phyloP scores from a whole-genome alignment of 2,329 filamentous ascomycete genomes.

The Xylariales sp. region DNA sequence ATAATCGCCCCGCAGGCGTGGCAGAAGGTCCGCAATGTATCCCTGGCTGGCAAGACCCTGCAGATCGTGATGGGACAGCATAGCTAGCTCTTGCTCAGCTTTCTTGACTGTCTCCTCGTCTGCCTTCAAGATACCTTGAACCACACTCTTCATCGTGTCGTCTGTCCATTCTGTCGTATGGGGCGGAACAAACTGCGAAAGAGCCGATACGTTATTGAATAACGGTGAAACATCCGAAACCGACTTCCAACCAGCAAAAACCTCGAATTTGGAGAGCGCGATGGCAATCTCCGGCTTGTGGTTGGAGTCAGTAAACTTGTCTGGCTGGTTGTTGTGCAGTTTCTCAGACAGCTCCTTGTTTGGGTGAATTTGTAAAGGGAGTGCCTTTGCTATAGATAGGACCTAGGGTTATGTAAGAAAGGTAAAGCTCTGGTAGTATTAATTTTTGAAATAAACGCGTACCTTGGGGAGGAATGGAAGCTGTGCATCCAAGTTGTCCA shows the following conservation, averaged over 20 bases:
- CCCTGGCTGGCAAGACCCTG: slow-evolving; percentile 39
- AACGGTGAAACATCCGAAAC: slow-evolving; percentile 54
- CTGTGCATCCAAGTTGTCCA: slow-evolving; percentile 58
- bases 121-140: slow-evolving; percentile 49
- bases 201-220: slow-evolving; percentile 50
- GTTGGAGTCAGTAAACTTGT: slow-evolving; percentile 66
- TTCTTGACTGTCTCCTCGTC: slow-evolving; percentile 46
- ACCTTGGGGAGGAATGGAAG: slow-evolving; percentile 68
- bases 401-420: slow-evolving; percentile 73
- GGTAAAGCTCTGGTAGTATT: too few relatives aligned
- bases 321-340: slow-evolving; percentile 60
- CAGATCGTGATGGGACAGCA: slow-evolving; percentile 43
- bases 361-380: slow-evolving; percentile 72
- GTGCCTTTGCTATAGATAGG: slow-evolving; percentile 69
- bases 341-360: slow-evolving; percentile 62
- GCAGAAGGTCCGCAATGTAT: slow-evolving; percentile 63
- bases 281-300: slow-evolving; percentile 80
- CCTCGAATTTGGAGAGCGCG: slow-evolving; percentile 66
- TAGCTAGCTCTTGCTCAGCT: slow-evolving; percentile 47
- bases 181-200: slow-evolving; percentile 48
- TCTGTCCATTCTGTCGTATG: slow-evolving; percentile 46
- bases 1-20: slow-evolving; percentile 62
- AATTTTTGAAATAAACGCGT: too few relatives aligned
- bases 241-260: slow-evolving; percentile 72
- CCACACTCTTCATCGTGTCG: slow-evolving; percentile 52